Conservation (phyloP, 345 rosid genomes). For the Hibiscus tridactylites region DNA sequence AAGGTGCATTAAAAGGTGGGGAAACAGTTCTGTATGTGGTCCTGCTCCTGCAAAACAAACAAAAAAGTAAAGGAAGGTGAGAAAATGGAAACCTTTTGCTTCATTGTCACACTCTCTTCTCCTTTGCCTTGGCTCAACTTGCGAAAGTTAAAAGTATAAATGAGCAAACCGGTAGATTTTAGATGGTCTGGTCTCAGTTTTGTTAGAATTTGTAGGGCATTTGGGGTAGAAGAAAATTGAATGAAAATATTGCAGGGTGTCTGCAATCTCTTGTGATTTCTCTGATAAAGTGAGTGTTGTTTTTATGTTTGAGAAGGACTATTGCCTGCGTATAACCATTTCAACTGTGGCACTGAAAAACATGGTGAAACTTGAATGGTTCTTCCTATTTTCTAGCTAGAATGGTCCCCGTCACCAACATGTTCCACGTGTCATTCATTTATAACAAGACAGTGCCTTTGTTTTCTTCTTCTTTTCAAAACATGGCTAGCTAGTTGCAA, state of each 20-base stretch:
- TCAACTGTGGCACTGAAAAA: conserved; percentile 68
- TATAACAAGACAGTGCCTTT: not conserved
- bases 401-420: conserved; percentile 26
- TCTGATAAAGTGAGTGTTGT: conserved; percentile 34
- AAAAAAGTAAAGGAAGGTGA: not conserved
- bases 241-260: too few relatives aligned
- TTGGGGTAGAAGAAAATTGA: too few relatives aligned
- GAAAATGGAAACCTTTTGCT: conserved; percentile 4
- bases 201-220: not conserved
- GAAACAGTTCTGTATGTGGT: conserved; percentile 12
- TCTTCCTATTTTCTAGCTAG: conserved; percentile 22
- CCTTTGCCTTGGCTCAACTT: not conserved
- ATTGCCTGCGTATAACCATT: conserved; percentile 36
- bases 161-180: not conserved
- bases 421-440: conserved; percentile 17
- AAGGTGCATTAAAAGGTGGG: conserved; percentile 29
- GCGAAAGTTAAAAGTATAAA: not conserved
- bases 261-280: conserved; percentile 30
- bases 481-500: not conserved
- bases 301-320: conserved; percentile 42
- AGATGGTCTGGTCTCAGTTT: too few relatives aligned
- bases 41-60: not conserved
- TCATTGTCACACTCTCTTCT: conserved; percentile 1
- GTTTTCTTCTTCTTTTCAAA: too few relatives aligned
- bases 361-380: conserved; percentile 33